Percentiles rank a stretch among this genome's conserved stretches.
These are phyloP conservation scores for Sodiomyces alkalinus DNA, from an alignment of 2,329 filamentous ascomycete genomes.

Conservation along the genomic window DNA sequence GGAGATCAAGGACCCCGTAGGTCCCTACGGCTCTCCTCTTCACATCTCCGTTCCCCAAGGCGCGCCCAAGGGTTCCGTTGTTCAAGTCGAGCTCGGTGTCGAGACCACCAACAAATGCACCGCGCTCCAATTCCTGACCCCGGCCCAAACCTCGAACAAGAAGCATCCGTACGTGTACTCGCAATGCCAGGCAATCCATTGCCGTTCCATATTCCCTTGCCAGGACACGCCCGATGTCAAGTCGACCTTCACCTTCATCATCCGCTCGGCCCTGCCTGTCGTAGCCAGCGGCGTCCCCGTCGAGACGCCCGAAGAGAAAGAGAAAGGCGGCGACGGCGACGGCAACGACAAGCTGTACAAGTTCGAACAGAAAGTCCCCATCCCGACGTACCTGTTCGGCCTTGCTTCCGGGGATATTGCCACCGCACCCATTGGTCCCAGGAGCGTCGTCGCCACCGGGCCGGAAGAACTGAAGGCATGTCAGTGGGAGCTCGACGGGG, in stretches of 20 bases:
- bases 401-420: constrained; percentile 75
- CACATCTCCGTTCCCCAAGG: constrained; percentile 45
- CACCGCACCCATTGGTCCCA: constrained; percentile 71
- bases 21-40: constrained; percentile 62
- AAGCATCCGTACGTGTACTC: constrained; percentile 97
- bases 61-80: constrained; percentile 32
- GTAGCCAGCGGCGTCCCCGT: constrained; percentile 69
- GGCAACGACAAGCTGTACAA: constrained; percentile 54
- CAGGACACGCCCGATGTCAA: constrained; percentile 97
- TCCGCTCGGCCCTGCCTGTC: constrained; percentile 77
- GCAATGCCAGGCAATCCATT: constrained; percentile 94
- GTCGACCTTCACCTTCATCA: constrained; percentile 81
- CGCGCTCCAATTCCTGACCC: constrained; percentile 88
- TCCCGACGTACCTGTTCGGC: constrained; percentile 91
- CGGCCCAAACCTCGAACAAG: constrained; percentile 86
- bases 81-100: constrained; percentile 49
- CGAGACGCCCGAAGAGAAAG: constrained; percentile 30
- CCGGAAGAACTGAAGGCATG: constrained; percentile 74
- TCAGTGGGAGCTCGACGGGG: constrained; percentile 82
- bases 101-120: constrained; percentile 80
- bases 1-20: constrained; percentile 52
- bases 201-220: constrained; percentile 85
- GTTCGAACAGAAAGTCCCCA: constrained; percentile 83
- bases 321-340: too few species aligned
- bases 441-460: constrained; percentile 72